Conservation (phyloP, 805 yeast species). For the Saccharomycopsis selenospora region DNA sequence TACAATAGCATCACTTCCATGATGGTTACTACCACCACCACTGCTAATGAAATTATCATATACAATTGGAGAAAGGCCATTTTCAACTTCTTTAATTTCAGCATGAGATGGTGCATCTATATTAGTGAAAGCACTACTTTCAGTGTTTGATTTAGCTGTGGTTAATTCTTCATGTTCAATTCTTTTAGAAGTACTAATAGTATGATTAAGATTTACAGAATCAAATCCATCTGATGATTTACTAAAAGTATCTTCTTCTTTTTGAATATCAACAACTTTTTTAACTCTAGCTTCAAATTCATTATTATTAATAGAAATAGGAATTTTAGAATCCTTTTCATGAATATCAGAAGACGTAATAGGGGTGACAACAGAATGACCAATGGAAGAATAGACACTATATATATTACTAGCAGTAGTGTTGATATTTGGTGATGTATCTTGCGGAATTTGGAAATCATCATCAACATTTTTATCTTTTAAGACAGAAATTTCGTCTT, state of each 20-base stretch:
- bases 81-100: slow-evolving; percentile 15
- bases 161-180: neutral
- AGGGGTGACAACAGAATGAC: too few relatives aligned
- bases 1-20: neutral
- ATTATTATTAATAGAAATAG: too few relatives aligned
- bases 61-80: slow-evolving; percentile 15
- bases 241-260: neutral
- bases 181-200: neutral
- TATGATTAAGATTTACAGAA: neutral
- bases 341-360: too few relatives aligned
- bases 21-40: neutral
- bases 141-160: slow-evolving; percentile 16
- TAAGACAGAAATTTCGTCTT: neutral
- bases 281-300: neutral
- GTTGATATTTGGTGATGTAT: too few relatives aligned
- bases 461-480: neutral
- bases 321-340: too few relatives aligned
- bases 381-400: too few relatives aligned
- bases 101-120: slow-evolving; percentile 18
- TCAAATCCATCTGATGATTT: neutral
- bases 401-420: too few relatives aligned
- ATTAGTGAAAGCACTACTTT: slow-evolving; percentile 21
- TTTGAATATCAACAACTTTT: neutral
- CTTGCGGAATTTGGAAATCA: too few relatives aligned
- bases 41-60: slow-evolving; percentile 1